Base-by-base conservation (phyloP, 2,329 filamentous ascomycete species). In the Aspergillus quadricinctus region DNA sequence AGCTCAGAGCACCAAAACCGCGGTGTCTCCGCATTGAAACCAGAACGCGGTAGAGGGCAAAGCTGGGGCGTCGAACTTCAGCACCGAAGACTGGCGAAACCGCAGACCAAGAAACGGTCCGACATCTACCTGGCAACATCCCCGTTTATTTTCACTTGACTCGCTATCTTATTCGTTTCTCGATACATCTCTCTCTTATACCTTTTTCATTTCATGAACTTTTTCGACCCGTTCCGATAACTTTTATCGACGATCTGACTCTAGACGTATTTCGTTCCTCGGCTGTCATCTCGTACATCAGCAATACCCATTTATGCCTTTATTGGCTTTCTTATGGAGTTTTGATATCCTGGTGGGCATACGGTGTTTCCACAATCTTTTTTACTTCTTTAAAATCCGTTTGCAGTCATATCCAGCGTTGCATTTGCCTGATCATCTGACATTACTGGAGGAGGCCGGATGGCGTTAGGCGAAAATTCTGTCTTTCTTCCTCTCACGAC, bases 1-100 rank as follows among this genome's bases (percentile, higher is more conserved):
- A 17, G 23, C 11, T 23, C 21, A 56, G 8, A 21, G 37, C 17
- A 54, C 45, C 25, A 45, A 49, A 21, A 52, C 29, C 10, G 28
- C 9, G 52, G 52, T 31, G 48, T 50, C 2, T 28, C 19, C 25
- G n/a, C 43, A 3, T 27, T 53, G 31, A 65, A 68, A n/a, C 17
- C 50, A 23, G 46, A 52, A 21, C 64, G 69, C 52, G 67, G 66
- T 35, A 60, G 67, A 10, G 50, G 61, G 49, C 62, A 65, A 41
- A 68, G 56, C 48, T 65, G 66, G 25, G 66, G 57, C 49, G 57
- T 69, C 11, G 64, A 65, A 21, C 56, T 58, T 35, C 61, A 61
- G 28, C 61, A 57, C 35, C 57, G 59, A 21, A 60, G 51, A 50
- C 52, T 64, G 50, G 59, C 61, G 6, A 66, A 64, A 46, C 46